A percentile compares a stretch with the other conserved stretches of the same genome.
These are phyloP conservation scores for Emmonsia crescens DNA, from an alignment of 2,329 filamentous ascomycete species.

Conservation along the genomic window DNA sequence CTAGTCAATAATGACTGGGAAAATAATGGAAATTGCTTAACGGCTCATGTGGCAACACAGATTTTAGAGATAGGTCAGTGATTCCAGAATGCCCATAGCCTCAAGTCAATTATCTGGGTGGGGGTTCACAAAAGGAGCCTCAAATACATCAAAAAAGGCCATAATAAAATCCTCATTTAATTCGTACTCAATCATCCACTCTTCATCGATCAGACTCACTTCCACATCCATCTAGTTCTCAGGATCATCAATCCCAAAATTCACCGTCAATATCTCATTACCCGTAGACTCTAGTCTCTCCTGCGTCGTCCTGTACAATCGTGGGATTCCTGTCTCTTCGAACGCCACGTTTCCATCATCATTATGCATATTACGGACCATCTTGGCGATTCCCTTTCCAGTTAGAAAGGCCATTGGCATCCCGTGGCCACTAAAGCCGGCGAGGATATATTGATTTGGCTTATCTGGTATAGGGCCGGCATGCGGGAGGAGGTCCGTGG, in stretches of 20 bases:
- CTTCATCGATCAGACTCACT: neutral
- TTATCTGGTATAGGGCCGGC: constrained; percentile 40
- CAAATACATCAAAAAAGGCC: no score
- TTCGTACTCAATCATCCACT: neutral
- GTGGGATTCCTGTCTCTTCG: constrained; percentile 22
- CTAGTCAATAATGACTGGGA: neutral
- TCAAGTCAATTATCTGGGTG: neutral
- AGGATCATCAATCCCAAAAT: neutral
- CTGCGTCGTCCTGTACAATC: constrained; percentile 24
- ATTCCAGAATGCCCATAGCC: neutral
- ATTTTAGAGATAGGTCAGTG: neutral
- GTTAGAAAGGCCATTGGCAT: constrained; percentile 55
- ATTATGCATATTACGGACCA: constrained; percentile 33
- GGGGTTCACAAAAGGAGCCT: no score
- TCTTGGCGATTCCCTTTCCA: constrained; percentile 46
- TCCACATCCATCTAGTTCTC: neutral
- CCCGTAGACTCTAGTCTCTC: constrained; percentile 15
- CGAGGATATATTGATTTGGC: constrained; percentile 44
- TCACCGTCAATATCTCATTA: constrained; percentile 14
- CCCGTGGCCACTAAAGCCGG: constrained; percentile 55
- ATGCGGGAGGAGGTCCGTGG: constrained; percentile 41
- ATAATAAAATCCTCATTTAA: no score
- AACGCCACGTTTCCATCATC: constrained; percentile 9
- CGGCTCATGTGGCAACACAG: neutral
- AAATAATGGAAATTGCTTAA: neutral